Evolutionary conservation across 1,139 yeast genomes (phyloP).

Genomic region (Starmera stellimalicola): DNA sequence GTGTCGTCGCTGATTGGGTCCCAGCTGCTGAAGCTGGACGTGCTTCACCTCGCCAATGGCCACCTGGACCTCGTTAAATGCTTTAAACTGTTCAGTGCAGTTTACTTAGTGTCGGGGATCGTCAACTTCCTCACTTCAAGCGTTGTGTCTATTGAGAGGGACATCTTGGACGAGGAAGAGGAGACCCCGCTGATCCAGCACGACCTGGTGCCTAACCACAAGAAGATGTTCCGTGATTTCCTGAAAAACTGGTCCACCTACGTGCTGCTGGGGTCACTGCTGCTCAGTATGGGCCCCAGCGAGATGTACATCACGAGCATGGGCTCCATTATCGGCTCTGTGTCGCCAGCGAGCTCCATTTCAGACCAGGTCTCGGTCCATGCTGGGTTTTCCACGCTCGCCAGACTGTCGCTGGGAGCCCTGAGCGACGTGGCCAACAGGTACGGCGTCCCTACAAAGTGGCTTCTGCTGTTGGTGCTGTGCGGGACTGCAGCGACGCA

Average conservation of each 20-base stretch:
- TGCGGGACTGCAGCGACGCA: constrained; percentile 37
- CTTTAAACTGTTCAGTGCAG: constrained; percentile 46
- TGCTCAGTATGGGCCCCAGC: constrained; percentile 72
- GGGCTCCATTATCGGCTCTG: constrained; percentile 44
- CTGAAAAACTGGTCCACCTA: constrained; percentile 58
- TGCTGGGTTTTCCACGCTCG: constrained; percentile 46
- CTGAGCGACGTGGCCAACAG: constrained; percentile 45
- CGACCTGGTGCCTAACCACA: constrained; percentile 26
- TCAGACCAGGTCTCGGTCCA: constrained; percentile 46
- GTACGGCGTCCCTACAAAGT: constrained; percentile 28
- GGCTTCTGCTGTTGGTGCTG: constrained; percentile 34
- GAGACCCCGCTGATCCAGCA: constrained; percentile 15
- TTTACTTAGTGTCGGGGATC: constrained; percentile 48
- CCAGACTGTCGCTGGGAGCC: constrained; percentile 61
- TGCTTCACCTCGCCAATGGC: constrained; percentile 25
- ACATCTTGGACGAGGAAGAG: constrained; percentile 29
- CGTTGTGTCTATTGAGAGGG: constrained; percentile 53
- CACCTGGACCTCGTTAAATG: constrained; percentile 41
- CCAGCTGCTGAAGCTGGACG: constrained; percentile 37
- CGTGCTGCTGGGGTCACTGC: constrained; percentile 50
- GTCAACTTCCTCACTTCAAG: constrained; percentile 56
- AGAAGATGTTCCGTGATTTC: constrained; percentile 39
- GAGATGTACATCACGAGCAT: constrained; percentile 84
- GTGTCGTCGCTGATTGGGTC: constrained; percentile 50
- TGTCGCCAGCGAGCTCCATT: constrained; percentile 22